Evolutionary conservation across 805 yeast species (phyloP), one percentile per base, ranked within the genome.

Genomic region (Hanseniaspora nectarophila): DNA sequence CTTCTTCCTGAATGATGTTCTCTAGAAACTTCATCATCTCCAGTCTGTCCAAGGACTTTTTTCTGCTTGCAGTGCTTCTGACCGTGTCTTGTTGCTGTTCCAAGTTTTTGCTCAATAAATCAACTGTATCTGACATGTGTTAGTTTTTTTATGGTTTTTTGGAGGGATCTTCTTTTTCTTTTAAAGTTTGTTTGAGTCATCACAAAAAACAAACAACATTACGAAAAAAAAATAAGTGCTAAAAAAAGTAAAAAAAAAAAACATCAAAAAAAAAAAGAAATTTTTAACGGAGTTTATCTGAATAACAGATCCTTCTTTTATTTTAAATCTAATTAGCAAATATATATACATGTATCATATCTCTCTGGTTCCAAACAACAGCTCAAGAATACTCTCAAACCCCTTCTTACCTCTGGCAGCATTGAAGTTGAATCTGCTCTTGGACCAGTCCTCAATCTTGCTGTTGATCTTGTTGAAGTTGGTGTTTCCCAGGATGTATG

Each of bases 371-470:
- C 48, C 45, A 24, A 46, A 53, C 7, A 78, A 67, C 10, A 72
- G 62, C 53, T 76, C 64, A 53, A 90, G 70, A 2, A 92, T 97
- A 2, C 77, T 65, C 56, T 92, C 97, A 59, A 90, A 89, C 0
- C 96, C 98, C 29, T 67, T 58, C 58, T 80, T 82, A 29, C 98
- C 98, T 59, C 77, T 77, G 51, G 67, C 68, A 15, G 97, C 96
- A 65, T 90, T 90, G 63, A 85, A 92, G 43, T 81, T 78, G 66
- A 90, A 92, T 63, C 97, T 72, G 61, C 85, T 85, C 5, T 86
- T 82, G 0, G 89, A 78, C 95, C 96, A 90, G 46, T 87, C 94
- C 66, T 90, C 98, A 56, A 90, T 72, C 65, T 84, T 81, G 62
- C 80, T 84, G 64, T 95, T 83, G 5, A 92, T 67, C 54, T 77